A percentile compares a stretch with the other conserved stretches of the same genome.
phyloP scores from a whole-genome alignment of 306 rosid species.

The Crataegus laevigata region DNA sequence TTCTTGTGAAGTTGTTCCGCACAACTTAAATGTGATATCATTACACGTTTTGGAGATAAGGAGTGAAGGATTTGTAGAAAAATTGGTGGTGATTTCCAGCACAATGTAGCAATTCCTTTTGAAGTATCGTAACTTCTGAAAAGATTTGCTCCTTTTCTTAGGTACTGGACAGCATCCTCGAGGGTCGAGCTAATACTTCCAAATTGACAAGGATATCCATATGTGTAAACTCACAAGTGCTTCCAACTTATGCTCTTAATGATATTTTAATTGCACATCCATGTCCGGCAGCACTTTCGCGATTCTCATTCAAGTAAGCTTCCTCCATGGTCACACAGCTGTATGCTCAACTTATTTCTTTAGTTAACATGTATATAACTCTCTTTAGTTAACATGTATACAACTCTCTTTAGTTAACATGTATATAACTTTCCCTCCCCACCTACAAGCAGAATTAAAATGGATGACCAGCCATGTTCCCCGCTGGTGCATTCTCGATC shows the following conservation, averaged over 20 bases:
- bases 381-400: not conserved
- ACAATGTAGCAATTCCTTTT: not conserved
- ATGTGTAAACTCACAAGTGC: constrained; percentile 36
- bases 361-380: not conserved
- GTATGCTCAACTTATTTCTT: not conserved
- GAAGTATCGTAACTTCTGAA: not conserved
- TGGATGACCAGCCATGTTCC: constrained; percentile 34
- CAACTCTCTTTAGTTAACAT: not conserved
- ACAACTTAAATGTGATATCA: not conserved
- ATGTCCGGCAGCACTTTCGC: constrained; percentile 78
- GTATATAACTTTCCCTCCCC: not conserved
- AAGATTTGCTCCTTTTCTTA: constrained; percentile 18
- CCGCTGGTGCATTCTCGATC: constrained; percentile 62
- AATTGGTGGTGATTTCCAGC: not conserved
- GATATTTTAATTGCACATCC: constrained; percentile 80
- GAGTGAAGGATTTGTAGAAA: not conserved
- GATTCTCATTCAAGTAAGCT: constrained; percentile 68
- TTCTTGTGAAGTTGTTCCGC: not conserved
- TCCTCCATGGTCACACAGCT: not conserved
- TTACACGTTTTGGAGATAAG: no score
- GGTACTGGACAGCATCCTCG: constrained; percentile 66
- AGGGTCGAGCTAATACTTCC: constrained; percentile 47
- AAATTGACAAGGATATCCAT: constrained; percentile 50
- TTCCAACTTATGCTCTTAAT: constrained; percentile 68
- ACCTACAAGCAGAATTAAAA: constrained; percentile 38